These are phyloP conservation scores for Gracilariopsis chorda DNA, from an alignment of 23 red algal genomes.

Conservation along the genomic window DNA sequence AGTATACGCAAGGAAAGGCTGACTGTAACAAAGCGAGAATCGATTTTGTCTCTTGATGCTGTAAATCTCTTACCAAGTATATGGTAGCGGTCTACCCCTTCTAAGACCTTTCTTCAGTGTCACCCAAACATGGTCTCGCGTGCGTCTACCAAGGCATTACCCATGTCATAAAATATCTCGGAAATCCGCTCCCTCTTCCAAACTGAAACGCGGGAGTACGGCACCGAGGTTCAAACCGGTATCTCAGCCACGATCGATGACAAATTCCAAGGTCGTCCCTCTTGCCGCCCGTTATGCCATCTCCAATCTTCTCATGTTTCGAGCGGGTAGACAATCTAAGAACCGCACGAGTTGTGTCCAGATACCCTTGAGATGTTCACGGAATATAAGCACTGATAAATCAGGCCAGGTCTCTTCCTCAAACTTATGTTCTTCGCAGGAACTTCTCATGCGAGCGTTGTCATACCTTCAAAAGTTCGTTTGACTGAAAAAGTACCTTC, in stretches of 20 bases:
- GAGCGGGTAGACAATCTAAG: not conserved
- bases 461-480: constrained; percentile 29
- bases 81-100: no score
- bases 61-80: no score
- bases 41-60: no score
- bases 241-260: constrained; percentile 22
- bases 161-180: not conserved
- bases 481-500: not conserved
- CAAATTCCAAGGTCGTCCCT: not conserved
- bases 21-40: no score
- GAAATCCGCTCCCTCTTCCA: constrained; percentile 26
- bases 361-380: constrained; percentile 63
- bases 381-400: constrained; percentile 49
- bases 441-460: constrained; percentile 54
- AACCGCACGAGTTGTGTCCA: constrained; percentile 26
- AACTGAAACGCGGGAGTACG: not conserved
- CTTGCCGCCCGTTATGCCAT: not conserved
- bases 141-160: not conserved
- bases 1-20: no score
- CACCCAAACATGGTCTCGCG: not conserved
- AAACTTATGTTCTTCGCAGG: constrained; percentile 65
- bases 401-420: constrained; percentile 71
- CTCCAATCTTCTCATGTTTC: not conserved
- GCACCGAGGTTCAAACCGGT: constrained; percentile 28
- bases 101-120: no score